A percentile compares a stretch with the other conserved stretches of the same genome.
Conservation (phyloP, 208 protist species). For the Phytomonas francai region DNA sequence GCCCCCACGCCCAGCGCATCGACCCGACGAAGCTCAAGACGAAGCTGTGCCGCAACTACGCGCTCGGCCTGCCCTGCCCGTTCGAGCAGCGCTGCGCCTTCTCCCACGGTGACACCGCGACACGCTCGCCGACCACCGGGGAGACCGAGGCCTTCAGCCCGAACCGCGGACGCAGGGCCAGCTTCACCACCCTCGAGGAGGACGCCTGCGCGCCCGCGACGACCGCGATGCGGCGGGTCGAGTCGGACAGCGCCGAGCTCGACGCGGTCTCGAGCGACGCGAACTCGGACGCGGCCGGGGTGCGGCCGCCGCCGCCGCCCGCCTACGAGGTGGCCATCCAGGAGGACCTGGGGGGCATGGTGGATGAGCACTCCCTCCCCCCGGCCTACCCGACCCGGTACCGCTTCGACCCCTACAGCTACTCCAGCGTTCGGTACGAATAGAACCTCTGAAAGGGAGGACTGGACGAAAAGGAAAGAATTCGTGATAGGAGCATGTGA, state of each 20-base stretch:
- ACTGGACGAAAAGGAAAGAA: not conserved
- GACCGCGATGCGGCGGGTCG: slow-evolving; percentile 12
- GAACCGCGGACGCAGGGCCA: not conserved
- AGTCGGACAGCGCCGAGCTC: slow-evolving; percentile 9
- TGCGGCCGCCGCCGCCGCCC: slow-evolving; percentile 38
- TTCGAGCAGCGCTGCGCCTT: slow-evolving; percentile 84
- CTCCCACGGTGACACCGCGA: slow-evolving; percentile 59
- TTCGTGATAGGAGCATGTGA: not conserved
- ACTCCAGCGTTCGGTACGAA: slow-evolving; percentile 50
- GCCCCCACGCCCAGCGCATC: slow-evolving; percentile 21
- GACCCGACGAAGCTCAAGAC: slow-evolving; percentile 84
- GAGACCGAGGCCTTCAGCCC: not conserved
- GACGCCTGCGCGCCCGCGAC: slow-evolving; percentile 3
- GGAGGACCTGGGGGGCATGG: slow-evolving; percentile 18
- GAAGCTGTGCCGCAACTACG: slow-evolving; percentile 82
- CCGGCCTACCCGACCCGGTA: slow-evolving; percentile 76
- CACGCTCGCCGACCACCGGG: not conserved
- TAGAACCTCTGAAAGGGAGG: slow-evolving; percentile 7
- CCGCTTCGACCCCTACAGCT: slow-evolving; percentile 85
- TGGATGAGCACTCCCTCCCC: slow-evolving; percentile 18
- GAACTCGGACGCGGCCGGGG: slow-evolving; percentile 6
- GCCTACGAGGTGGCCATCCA: slow-evolving; percentile 55
- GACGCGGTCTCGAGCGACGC: not conserved
- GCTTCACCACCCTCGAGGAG: slow-evolving; percentile 2
- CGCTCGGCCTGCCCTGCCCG: slow-evolving; percentile 50